Evolutionary conservation across 495 filamentous ascomycete genomes (phyloP).

Genomic region (Podospora australis): DNA sequence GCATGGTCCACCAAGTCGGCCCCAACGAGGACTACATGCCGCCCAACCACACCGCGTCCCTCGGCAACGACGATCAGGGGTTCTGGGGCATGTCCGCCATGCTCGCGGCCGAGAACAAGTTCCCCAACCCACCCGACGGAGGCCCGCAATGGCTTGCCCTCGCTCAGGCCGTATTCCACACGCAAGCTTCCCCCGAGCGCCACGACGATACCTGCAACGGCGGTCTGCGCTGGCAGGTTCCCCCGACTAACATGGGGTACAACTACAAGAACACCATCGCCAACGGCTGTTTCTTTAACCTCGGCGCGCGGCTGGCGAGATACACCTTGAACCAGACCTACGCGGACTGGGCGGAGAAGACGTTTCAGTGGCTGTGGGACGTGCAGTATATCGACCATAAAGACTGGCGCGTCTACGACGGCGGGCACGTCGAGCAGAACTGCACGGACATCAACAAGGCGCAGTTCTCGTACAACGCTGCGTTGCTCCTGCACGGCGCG

Average conservation of each 20-base stretch:
- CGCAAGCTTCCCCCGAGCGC: slow-evolving; percentile 56
- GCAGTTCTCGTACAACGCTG: slow-evolving; percentile 73
- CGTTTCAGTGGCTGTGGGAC: slow-evolving; percentile 62
- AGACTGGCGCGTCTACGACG: slow-evolving; percentile 60
- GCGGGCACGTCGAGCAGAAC: slow-evolving; percentile 55
- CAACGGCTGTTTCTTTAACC: slow-evolving; percentile 71
- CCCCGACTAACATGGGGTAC: slow-evolving; percentile 68
- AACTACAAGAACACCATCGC: slow-evolving; percentile 70
- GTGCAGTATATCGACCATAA: slow-evolving; percentile 57
- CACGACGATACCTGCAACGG: slow-evolving; percentile 56
- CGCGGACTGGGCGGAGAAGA: slow-evolving; percentile 64
- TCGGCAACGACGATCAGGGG: slow-evolving; percentile 78
- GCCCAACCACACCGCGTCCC: slow-evolving; percentile 62
- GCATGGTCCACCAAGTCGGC: slow-evolving; percentile 59
- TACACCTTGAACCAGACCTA: slow-evolving; percentile 79
- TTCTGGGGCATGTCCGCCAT: slow-evolving; percentile 80
- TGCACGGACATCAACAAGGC: slow-evolving; percentile 55
- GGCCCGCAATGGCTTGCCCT: slow-evolving; percentile 67
- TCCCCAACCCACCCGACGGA: slow-evolving; percentile 53
- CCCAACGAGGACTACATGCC: slow-evolving; percentile 55
- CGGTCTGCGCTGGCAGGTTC: slow-evolving; percentile 76
- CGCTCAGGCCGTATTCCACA: slow-evolving; percentile 70
- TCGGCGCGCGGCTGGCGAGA: slow-evolving; percentile 66
- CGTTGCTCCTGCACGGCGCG: slow-evolving; percentile 62
- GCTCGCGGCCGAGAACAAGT: slow-evolving; percentile 66